A percentile compares a stretch with the other conserved stretches of the same genome.
These are phyloP conservation scores for Lipomyces chichibuensis DNA, from an alignment of 805 yeast species.

Conservation along the genomic window DNA sequence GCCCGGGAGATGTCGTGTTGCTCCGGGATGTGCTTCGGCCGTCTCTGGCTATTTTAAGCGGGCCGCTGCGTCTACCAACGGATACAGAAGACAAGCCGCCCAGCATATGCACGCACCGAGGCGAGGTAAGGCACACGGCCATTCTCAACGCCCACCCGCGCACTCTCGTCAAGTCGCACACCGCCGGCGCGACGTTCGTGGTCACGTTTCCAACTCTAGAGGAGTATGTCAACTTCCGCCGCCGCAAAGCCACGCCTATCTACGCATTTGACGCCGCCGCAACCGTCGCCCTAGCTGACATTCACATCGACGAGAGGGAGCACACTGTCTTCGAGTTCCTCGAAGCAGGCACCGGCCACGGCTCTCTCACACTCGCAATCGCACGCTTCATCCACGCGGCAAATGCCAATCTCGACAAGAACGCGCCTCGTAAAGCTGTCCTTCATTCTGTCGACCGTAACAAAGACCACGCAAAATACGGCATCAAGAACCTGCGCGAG, in stretches of 20 bases:
- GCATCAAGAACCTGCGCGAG: constrained; percentile 47
- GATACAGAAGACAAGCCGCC: background rate
- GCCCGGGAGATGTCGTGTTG: constrained; percentile 4
- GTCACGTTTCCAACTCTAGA: constrained; percentile 51
- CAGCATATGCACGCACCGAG: background rate
- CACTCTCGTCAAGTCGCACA: constrained; percentile 41
- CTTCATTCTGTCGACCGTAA: constrained; percentile 53
- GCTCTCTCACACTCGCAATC: constrained; percentile 53
- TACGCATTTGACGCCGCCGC: constrained; percentile 55
- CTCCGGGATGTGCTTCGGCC: constrained; percentile 2
- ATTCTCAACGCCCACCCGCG: constrained; percentile 49
- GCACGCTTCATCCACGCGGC: constrained; percentile 51
- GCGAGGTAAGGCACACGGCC: constrained; percentile 43
- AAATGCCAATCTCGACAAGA: constrained; percentile 43
- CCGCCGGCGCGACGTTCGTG: constrained; percentile 42
- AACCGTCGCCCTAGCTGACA: constrained; percentile 53
- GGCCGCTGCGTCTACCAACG: background rate
- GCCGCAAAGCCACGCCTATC: constrained; percentile 56
- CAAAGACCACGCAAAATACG: constrained; percentile 49
- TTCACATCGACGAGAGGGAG: constrained; percentile 46
- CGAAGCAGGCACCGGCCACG: constrained; percentile 63
- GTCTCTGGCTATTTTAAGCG: background rate
- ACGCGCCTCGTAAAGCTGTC: constrained; percentile 49
- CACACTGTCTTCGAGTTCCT: constrained; percentile 48
- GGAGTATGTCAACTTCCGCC: constrained; percentile 49